Evolutionary conservation across 345 rosid genomes (phyloP).

Genomic region (Corchorus olitorius): DNA sequence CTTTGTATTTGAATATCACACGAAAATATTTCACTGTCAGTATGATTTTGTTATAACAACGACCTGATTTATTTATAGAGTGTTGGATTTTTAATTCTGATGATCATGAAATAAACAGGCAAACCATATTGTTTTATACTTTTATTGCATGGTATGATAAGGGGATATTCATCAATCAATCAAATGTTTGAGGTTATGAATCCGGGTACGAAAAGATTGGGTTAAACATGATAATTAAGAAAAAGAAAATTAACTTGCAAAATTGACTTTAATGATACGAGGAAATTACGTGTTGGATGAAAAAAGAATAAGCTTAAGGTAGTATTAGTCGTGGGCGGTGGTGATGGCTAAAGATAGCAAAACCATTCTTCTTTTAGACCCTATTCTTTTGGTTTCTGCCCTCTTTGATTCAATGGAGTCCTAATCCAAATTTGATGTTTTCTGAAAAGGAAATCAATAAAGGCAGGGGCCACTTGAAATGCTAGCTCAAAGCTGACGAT

Average conservation of each 20-base stretch:
- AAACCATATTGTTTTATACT: too few species aligned
- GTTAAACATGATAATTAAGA: background rate
- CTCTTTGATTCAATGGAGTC: background rate
- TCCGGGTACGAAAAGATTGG: background rate
- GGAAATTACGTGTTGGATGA: background rate
- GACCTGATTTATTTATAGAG: too few species aligned
- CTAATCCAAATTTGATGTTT: conserved; percentile 9
- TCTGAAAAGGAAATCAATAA: background rate
- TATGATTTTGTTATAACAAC: too few species aligned
- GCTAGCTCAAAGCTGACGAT: background rate
- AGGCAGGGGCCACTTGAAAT: too few species aligned
- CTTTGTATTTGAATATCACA: too few species aligned
- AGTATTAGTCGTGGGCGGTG: background rate
- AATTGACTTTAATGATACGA: background rate
- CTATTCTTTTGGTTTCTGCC: background rate
- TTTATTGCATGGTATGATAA: too few species aligned
- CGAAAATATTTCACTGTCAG: too few species aligned
- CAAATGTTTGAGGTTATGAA: too few species aligned
- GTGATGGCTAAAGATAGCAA: background rate
- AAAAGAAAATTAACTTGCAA: background rate
- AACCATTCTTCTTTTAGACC: background rate
- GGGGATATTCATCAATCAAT: too few species aligned
- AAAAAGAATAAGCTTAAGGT: background rate
- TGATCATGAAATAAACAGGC: too few species aligned
- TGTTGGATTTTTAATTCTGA: too few species aligned